Percentiles rank a stretch among this genome's conserved stretches.
Conservation (phyloP, 2,329 filamentous ascomycete genomes). For the Hypocrella siamensis region DNA sequence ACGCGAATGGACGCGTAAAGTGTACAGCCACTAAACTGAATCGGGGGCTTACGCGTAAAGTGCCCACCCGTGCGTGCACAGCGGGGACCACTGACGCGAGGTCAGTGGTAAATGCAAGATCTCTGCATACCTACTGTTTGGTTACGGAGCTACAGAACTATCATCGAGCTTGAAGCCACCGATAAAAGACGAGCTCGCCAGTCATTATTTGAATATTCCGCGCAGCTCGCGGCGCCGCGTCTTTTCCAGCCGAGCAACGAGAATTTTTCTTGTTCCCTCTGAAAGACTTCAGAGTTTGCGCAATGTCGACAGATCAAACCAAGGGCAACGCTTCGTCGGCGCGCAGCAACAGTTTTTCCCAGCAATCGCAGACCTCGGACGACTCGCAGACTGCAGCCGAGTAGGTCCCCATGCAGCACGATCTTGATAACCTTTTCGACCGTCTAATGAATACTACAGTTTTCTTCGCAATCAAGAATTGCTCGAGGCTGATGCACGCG, state of each 20-base stretch:
- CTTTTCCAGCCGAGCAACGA: too few relatives aligned
- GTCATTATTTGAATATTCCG: too few relatives aligned
- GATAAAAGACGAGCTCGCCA: too few relatives aligned
- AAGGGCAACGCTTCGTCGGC: conserved; percentile 9
- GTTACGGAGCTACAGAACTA: too few relatives aligned
- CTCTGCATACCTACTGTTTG: too few relatives aligned
- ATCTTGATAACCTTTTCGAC: not conserved
- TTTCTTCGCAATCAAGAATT: conserved; percentile 82
- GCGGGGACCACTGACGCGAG: too few relatives aligned
- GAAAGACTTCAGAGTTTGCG: too few relatives aligned
- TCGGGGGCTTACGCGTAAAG: conserved; percentile 19
- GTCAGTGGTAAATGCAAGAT: too few relatives aligned
- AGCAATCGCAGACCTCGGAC: conserved; percentile 37
- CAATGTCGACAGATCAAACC: conserved; percentile 22
- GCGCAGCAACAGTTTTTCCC: conserved; percentile 44
- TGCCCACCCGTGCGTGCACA: too few relatives aligned
- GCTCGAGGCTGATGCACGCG: conserved; percentile 86
- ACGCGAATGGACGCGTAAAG: conserved; percentile 26
- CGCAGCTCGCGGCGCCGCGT: too few relatives aligned
- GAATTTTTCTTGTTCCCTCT: too few relatives aligned
- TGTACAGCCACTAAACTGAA: conserved; percentile 17
- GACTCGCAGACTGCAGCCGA: conserved; percentile 60
- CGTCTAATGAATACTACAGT: conserved; percentile 22
- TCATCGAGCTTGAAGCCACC: too few relatives aligned
- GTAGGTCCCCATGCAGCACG: conserved; percentile 21